Conservation (phyloP, 2,329 filamentous ascomycete genomes). For the Penicillium sp. region DNA sequence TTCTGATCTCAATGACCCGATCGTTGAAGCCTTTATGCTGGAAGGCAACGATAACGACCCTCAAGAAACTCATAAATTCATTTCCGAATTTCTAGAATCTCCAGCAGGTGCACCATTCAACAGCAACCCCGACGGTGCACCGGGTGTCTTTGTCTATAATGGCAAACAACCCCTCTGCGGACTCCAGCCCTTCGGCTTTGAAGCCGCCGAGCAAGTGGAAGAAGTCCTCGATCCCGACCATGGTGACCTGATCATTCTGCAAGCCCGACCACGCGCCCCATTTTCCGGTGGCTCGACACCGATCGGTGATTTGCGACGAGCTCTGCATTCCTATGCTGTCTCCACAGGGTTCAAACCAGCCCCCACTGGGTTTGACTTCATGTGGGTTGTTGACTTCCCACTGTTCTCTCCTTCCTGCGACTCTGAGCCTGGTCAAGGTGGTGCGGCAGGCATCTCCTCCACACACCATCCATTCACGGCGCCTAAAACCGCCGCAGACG, state of each 20-base stretch:
- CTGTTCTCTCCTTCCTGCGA: slow-evolving; percentile 78
- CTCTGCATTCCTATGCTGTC: slow-evolving; percentile 71
- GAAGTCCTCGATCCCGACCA: slow-evolving; percentile 60
- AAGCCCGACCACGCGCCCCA: slow-evolving; percentile 70
- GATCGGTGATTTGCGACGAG: slow-evolving; percentile 72
- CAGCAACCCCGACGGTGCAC: slow-evolving; percentile 74
- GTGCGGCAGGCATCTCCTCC: slow-evolving; percentile 75
- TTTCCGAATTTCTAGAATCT: slow-evolving; percentile 72
- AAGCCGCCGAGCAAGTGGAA: slow-evolving; percentile 65
- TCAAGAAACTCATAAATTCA: slow-evolving; percentile 62
- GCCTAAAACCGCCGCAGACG: slow-evolving; percentile 71
- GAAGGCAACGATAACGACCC: slow-evolving; percentile 52
- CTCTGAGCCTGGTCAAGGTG: slow-evolving; percentile 77
- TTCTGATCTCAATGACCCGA: slow-evolving; percentile 67
- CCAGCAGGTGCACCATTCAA: slow-evolving; percentile 62
- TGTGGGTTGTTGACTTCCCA: slow-evolving; percentile 90
- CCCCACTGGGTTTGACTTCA: slow-evolving; percentile 64
- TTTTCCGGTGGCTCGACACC: slow-evolving; percentile 73
- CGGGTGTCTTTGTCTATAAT: slow-evolving; percentile 78
- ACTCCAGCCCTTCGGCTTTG: slow-evolving; percentile 76
- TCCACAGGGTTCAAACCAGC: slow-evolving; percentile 61
- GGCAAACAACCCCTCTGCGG: slow-evolving; percentile 74
- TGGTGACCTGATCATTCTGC: slow-evolving; percentile 80
- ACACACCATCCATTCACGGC: slow-evolving; percentile 98
- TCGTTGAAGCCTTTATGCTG: slow-evolving; percentile 76